Evolutionary conservation across 306 rosid genomes (phyloP).

Genomic region (Urtica urens): DNA sequence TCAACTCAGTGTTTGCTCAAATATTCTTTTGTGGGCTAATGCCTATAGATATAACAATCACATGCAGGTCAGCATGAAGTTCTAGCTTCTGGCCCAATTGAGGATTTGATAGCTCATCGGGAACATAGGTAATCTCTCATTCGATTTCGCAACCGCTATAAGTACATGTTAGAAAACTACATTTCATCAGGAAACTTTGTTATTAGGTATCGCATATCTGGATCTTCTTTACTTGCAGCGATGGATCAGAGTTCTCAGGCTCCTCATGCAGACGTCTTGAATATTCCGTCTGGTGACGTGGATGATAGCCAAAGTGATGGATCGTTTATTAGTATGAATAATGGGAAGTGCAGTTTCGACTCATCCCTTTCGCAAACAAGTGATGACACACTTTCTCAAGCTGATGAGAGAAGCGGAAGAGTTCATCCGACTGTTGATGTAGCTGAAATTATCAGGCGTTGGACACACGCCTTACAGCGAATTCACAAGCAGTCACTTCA

Average conservation of each 20-base stretch:
- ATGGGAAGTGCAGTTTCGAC: slow-evolving; percentile 23
- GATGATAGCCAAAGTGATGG: slow-evolving; percentile 61
- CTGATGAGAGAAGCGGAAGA: slow-evolving; percentile 78
- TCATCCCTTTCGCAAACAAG: slow-evolving; percentile 26
- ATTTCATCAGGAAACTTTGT: slow-evolving; percentile 18
- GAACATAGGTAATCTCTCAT: slow-evolving; percentile 70
- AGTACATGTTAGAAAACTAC: slow-evolving; percentile 4
- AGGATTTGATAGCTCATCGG: slow-evolving; percentile 93
- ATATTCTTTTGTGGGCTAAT: not conserved
- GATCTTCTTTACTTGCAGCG: slow-evolving; percentile 95
- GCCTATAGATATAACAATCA: not conserved
- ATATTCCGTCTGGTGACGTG: slow-evolving; percentile 49
- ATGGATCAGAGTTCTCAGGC: slow-evolving; percentile 98
- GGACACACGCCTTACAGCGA: slow-evolving; percentile 99
- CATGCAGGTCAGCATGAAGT: slow-evolving; percentile 86
- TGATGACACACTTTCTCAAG: slow-evolving; percentile 50
- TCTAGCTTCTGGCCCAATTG: slow-evolving; percentile 99
- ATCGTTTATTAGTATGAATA: slow-evolving; percentile 29
- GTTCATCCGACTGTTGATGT: slow-evolving; percentile 77
- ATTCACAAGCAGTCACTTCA: slow-evolving; percentile 97
- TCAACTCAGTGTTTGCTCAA: not conserved
- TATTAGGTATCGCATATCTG: slow-evolving; percentile 92
- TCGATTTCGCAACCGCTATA: slow-evolving; percentile 9
- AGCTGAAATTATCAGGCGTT: slow-evolving; percentile 91
- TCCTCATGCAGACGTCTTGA: slow-evolving; percentile 52